These are phyloP conservation scores for Ogataea allantospora DNA, from an alignment of 805 yeast genomes.

Conservation along the genomic window DNA sequence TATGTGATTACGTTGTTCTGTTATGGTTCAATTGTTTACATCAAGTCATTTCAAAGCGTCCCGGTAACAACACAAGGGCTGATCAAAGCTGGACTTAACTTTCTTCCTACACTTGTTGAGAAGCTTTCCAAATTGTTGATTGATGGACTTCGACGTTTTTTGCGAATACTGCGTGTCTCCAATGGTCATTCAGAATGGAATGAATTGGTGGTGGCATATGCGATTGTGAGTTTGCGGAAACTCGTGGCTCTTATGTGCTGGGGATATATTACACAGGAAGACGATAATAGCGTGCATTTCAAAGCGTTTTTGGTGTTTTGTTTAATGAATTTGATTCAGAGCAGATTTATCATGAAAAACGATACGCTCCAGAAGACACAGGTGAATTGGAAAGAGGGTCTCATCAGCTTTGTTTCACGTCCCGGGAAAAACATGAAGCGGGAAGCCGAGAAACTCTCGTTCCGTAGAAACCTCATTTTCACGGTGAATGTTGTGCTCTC, in stretches of 20 bases:
- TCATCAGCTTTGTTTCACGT: conserved; percentile 17
- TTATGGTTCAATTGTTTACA: conserved; percentile 26
- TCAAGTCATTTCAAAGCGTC: conserved; percentile 17
- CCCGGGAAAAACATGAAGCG: conserved; percentile 20
- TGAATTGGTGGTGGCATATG: conserved; percentile 24
- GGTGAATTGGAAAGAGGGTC: conserved; percentile 19
- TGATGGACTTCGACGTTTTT: conserved; percentile 3
- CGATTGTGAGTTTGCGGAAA: conserved; percentile 29
- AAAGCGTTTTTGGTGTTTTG: conserved; percentile 29
- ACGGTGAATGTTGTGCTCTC: conserved; percentile 9
- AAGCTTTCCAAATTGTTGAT: conserved; percentile 19
- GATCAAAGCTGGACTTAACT: conserved; percentile 17
- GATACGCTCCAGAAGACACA: conserved; percentile 7
- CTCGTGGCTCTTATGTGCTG: conserved; percentile 27
- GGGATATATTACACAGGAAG: conserved; percentile 30
- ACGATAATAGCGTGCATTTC: conserved; percentile 28
- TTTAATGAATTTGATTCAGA: conserved; percentile 26
- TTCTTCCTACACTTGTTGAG: conserved; percentile 27
- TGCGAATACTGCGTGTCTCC: conserved; percentile 5
- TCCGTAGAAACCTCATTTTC: conserved; percentile 22
- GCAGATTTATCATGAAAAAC: conserved; percentile 26
- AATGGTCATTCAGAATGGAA: conserved; percentile 3
- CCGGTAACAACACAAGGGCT: conserved; percentile 17
- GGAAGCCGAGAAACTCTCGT: conserved; percentile 19
- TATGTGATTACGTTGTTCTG: conserved; percentile 16